Evolutionary conservation across 2,329 filamentous ascomycete species (phyloP).

Genomic region (Trichoderma pleuroti): DNA sequence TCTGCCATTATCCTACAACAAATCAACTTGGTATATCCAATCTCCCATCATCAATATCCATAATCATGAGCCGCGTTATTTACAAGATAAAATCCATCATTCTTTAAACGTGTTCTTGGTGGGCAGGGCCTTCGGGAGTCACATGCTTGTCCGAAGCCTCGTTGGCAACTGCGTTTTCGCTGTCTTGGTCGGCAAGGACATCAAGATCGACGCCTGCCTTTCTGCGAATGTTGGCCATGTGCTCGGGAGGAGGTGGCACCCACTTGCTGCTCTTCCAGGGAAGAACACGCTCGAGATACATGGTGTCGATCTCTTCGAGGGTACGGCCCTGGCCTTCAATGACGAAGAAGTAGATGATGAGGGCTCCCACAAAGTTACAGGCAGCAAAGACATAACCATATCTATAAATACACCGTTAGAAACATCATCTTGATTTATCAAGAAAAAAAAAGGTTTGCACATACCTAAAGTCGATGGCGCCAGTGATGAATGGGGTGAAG

Average conservation of each 20-base stretch:
- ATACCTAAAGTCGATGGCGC: conserved; percentile 64
- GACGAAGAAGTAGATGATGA: conserved; percentile 74
- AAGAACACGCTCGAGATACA: conserved; percentile 65
- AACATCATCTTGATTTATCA: neutral
- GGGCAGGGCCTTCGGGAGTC: neutral
- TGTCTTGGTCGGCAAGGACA: conserved; percentile 16
- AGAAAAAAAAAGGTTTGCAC: neutral
- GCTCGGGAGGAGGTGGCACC: conserved; percentile 42
- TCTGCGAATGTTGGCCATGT: conserved; percentile 41
- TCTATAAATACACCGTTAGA: neutral
- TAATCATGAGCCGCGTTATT: neutral
- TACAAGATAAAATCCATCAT: neutral
- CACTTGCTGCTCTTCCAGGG: conserved; percentile 61
- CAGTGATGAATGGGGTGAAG: conserved; percentile 76
- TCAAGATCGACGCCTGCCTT: conserved; percentile 41
- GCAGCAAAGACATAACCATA: conserved; percentile 73
- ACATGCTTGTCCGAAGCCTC: neutral
- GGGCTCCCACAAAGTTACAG: conserved; percentile 61
- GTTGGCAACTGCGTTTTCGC: neutral
- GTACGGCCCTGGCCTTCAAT: conserved; percentile 70
- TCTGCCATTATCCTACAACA: conserved; percentile 5
- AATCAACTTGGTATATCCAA: conserved; percentile 10
- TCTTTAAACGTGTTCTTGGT: conserved; percentile 16
- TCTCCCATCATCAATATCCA: neutral
- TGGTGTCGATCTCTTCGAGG: conserved; percentile 76